Evolutionary conservation across 2,329 filamentous ascomycete species (phyloP).

Genomic region (Beauveria pseudobassiana): DNA sequence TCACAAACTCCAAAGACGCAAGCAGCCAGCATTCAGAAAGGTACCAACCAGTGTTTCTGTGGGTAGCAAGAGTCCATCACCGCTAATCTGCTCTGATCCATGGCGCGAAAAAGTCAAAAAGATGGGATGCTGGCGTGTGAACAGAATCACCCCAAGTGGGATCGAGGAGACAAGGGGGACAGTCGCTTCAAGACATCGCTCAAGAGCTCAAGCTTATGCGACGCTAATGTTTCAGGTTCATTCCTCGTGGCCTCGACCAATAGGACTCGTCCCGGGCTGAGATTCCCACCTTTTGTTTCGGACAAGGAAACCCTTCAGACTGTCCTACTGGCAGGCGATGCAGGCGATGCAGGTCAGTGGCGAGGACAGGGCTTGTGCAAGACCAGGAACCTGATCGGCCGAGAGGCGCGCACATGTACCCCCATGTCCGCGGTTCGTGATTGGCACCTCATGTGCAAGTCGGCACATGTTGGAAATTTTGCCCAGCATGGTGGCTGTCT

Average conservation of each 20-base stretch:
- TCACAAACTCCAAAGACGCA: too few relatives aligned
- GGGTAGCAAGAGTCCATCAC: neutral
- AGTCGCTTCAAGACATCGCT: neutral
- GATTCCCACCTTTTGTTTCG: constrained; percentile 9
- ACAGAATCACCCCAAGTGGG: neutral
- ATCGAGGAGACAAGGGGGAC: neutral
- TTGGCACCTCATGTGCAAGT: neutral
- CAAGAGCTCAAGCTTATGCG: neutral
- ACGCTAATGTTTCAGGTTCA: constrained; percentile 13
- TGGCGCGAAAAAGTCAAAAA: neutral
- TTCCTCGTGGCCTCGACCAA: constrained; percentile 6
- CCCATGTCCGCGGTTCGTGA: neutral
- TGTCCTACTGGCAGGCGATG: neutral
- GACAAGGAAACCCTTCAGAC: neutral
- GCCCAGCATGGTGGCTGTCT: neutral
- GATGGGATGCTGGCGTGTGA: neutral
- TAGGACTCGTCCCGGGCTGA: constrained; percentile 4
- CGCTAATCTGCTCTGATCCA: neutral
- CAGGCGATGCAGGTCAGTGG: neutral
- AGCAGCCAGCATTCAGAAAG: too few relatives aligned
- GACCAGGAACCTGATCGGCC: neutral
- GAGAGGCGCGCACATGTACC: neutral
- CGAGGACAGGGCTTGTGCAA: neutral
- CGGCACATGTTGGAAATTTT: neutral
- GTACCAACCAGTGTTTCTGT: too few relatives aligned